These are phyloP conservation scores for Fraxinus angustifolia DNA, from an alignment of 305 asterid genomes.

Conservation along the genomic window DNA sequence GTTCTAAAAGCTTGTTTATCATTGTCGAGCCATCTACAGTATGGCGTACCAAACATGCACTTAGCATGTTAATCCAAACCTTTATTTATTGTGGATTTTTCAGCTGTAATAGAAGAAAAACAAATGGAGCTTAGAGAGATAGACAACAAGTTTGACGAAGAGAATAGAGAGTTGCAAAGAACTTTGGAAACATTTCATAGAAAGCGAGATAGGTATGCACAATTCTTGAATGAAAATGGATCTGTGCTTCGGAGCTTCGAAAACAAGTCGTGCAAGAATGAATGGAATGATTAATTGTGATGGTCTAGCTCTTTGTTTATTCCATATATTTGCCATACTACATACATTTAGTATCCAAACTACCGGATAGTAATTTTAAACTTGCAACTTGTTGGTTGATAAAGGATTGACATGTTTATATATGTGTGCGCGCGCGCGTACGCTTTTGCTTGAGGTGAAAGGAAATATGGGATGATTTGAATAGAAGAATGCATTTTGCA, in stretches of 20 bases:
- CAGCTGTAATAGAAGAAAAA: conserved; percentile 25
- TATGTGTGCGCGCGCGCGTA: background rate
- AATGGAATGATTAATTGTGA: background rate
- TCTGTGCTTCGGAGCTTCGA: background rate
- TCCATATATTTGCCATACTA: background rate
- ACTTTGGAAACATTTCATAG: background rate
- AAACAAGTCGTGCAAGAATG: background rate
- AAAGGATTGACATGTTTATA: background rate
- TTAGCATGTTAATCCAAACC: conserved; percentile 22
- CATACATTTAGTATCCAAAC: background rate
- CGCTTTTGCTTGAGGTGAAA: background rate
- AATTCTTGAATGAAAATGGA: background rate
- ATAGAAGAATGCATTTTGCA: background rate
- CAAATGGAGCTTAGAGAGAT: conserved; percentile 14
- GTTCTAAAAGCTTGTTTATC: background rate
- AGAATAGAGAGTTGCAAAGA: background rate
- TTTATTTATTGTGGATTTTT: conserved; percentile 19
- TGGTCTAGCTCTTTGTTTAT: background rate
- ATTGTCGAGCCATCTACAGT: background rate
- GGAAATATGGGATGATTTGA: background rate
- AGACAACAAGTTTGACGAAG: background rate
- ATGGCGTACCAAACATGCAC: conserved; percentile 12
- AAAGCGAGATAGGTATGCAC: conserved; percentile 11
- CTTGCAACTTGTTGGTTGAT: background rate
- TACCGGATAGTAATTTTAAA: background rate